Evolutionary conservation across 176 grass and related monocot genomes (phyloP).

Genomic region (Musa beccarii): DNA sequence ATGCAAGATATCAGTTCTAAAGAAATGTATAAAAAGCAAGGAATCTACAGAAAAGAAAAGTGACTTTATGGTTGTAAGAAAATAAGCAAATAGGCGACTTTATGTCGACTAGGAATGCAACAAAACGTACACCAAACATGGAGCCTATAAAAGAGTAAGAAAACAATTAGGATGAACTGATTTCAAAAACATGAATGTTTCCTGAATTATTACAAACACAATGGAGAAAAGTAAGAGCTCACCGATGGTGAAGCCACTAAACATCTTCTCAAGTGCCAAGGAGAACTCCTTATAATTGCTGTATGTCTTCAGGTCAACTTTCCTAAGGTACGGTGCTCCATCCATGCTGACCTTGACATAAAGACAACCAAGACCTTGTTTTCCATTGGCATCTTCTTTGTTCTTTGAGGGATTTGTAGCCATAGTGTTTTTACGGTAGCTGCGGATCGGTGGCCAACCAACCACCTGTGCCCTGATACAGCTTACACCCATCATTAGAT

Average conservation of each 20-base stretch:
- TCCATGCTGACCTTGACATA: conserved; percentile 91
- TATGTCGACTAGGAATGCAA: neutral
- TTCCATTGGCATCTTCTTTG: conserved; percentile 44
- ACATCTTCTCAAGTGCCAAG: conserved; percentile 71
- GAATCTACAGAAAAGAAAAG: neutral
- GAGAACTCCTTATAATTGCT: conserved; percentile 61
- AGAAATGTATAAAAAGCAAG: neutral
- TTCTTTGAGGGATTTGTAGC: conserved; percentile 40
- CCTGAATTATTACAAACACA: neutral
- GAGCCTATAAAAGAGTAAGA: too few relatives aligned
- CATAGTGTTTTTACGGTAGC: conserved; percentile 71
- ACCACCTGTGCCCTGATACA: conserved; percentile 62
- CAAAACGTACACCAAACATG: neutral
- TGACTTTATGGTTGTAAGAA: neutral
- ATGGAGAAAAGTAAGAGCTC: conserved; percentile 16
- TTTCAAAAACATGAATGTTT: neutral
- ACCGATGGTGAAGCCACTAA: conserved; percentile 58
- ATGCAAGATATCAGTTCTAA: neutral
- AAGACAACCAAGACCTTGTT: conserved; percentile 37
- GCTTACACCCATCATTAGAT: too few relatives aligned
- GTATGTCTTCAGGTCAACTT: conserved; percentile 69
- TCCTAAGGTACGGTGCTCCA: conserved; percentile 65
- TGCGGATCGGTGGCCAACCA: conserved; percentile 79
- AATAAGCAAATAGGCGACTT: neutral
- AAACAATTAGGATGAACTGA: too few relatives aligned